Evolutionary conservation across 768 basidiomycete genomes (phyloP).

Genomic region (Collybiopsis confluens): DNA sequence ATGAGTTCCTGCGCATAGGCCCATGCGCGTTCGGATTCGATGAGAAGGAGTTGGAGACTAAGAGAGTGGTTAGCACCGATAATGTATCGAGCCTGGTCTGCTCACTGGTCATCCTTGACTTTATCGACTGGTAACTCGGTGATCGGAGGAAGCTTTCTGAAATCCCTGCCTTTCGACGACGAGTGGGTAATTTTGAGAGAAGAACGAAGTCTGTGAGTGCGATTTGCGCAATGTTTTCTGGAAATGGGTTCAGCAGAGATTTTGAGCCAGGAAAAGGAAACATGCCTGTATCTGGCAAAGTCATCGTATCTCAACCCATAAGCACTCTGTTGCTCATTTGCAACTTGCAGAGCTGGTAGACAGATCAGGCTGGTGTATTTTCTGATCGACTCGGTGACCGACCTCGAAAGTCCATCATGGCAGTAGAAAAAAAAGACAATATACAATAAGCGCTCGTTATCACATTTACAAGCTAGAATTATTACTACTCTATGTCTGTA

Average conservation of each 20-base stretch:
- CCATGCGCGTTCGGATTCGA: conserved; percentile 92
- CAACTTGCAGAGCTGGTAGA: conserved; percentile 69
- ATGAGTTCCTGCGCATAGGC: conserved; percentile 81
- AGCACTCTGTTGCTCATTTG: conserved; percentile 84
- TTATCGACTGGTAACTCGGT: conserved; percentile 44
- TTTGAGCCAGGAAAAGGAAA: background rate
- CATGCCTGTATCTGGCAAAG: conserved; percentile 75
- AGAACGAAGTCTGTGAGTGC: conserved; percentile 84
- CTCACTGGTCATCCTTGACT: conserved; percentile 80
- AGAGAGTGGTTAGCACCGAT: conserved; percentile 8
- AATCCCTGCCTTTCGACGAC: conserved; percentile 77
- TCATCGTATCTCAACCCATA: conserved; percentile 93
- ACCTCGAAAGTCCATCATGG: background rate
- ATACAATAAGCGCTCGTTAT: too few species aligned
- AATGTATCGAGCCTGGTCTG: conserved; percentile 31
- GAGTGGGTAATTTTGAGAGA: conserved; percentile 74
- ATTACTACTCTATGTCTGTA: too few species aligned
- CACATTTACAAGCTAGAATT: too few species aligned
- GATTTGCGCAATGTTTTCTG: conserved; percentile 90
- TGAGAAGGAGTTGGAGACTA: conserved; percentile 79
- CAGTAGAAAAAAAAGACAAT: too few species aligned
- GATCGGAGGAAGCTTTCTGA: conserved; percentile 75
- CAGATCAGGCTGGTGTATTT: background rate
- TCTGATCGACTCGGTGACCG: background rate
- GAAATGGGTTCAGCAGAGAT: background rate